A percentile compares a stretch with the other conserved stretches of the same genome.
Evolutionary conservation across 306 rosid species (phyloP).

Genomic region (Cucumis melo): DNA sequence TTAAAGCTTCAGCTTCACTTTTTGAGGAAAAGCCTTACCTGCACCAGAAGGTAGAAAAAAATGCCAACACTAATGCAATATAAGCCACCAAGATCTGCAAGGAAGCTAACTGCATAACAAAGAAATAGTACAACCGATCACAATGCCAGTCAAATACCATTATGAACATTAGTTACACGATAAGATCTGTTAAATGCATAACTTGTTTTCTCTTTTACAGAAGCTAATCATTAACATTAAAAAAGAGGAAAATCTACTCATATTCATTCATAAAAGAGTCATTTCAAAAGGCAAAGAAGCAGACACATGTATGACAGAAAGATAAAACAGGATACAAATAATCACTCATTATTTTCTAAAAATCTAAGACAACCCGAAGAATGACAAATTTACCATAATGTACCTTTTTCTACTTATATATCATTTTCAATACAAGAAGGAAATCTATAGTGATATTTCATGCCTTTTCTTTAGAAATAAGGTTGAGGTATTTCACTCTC

Average conservation of each 20-base stretch:
- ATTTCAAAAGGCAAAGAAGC: neutral
- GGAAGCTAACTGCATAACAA: conserved; percentile 68
- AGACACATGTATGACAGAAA: neutral
- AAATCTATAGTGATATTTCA: neutral
- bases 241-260: neutral
- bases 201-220: neutral
- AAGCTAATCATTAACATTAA: neutral
- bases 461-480: neutral
- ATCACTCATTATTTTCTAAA: neutral
- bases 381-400: neutral
- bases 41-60: conserved; percentile 76
- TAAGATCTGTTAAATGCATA: neutral
- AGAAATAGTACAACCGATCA: conserved; percentile 6
- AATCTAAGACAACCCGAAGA: neutral
- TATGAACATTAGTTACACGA: neutral
- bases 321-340: neutral
- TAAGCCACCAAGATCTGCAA: conserved; percentile 95
- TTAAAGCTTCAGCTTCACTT: neutral
- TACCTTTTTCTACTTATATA: neutral
- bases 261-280: neutral
- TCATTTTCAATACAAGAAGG: neutral
- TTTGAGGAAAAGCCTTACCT: conserved; percentile 33
- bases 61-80: conserved; percentile 83
- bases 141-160: conserved; percentile 7
- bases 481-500: neutral